Evolutionary conservation across 257 asterid genomes (phyloP).

Genomic region (Gentiana dahurica): DNA sequence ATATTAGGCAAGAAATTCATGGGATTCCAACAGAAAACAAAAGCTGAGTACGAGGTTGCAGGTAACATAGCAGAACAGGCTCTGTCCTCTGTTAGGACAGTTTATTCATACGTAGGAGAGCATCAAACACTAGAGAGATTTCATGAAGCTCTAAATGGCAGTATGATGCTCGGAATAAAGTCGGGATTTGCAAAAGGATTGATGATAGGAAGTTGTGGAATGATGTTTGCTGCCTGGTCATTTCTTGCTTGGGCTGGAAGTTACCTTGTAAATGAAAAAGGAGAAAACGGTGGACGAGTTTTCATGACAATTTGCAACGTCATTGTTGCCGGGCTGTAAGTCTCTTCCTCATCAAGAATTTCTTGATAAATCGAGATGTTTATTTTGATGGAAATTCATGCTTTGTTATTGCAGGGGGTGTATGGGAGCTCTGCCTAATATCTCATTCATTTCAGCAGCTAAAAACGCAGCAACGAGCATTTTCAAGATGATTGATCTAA

Average conservation of each 20-base stretch:
- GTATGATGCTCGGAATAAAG: slow-evolving; percentile 46
- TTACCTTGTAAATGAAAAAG: slow-evolving; percentile 43
- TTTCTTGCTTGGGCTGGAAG: slow-evolving; percentile 79
- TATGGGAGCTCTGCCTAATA: slow-evolving; percentile 58
- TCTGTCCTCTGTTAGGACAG: slow-evolving; percentile 57
- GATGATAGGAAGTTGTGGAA: slow-evolving; percentile 80
- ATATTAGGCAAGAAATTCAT: slow-evolving; percentile 53
- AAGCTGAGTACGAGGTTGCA: slow-evolving; percentile 44
- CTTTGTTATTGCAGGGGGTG: slow-evolving; percentile 35
- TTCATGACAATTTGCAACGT: slow-evolving; percentile 40
- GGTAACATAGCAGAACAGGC: slow-evolving; percentile 64
- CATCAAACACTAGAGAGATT: slow-evolving; percentile 38
- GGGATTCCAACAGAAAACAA: slow-evolving; percentile 39
- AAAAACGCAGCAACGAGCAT: slow-evolving; percentile 37
- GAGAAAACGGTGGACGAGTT: slow-evolving; percentile 61
- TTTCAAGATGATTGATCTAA: slow-evolving; percentile 38
- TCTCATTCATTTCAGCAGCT: slow-evolving; percentile 52
- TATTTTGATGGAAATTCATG: background rate
- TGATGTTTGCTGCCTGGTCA: slow-evolving; percentile 56
- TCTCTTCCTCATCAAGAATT: background rate
- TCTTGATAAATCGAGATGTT: background rate
- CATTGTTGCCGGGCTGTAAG: slow-evolving; percentile 70
- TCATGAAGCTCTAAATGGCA: slow-evolving; percentile 40
- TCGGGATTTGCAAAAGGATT: slow-evolving; percentile 60
- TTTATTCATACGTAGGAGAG: slow-evolving; percentile 73